Percentiles rank a stretch among this genome's conserved stretches.
These are phyloP conservation scores for Microbotryum silenes-acaulis DNA, from an alignment of 1,284 basidiomycete genomes.

Conservation along the genomic window DNA sequence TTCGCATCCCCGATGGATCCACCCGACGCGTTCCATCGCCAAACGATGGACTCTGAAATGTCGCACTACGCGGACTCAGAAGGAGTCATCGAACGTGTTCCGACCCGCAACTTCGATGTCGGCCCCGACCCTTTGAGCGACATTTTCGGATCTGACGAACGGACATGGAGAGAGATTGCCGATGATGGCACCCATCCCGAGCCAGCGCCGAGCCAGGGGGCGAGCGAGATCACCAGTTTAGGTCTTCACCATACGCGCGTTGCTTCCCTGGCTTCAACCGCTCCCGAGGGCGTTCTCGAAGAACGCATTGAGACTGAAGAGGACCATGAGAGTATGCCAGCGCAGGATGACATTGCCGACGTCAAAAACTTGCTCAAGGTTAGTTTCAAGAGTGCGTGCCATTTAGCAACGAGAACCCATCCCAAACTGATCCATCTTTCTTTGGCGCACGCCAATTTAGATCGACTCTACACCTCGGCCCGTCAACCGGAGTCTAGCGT, in stretches of 20 bases:
- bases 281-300: constrained; percentile 23
- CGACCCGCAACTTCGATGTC: neutral
- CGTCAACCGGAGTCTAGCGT: constrained; percentile 18
- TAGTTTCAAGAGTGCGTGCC: too few species aligned
- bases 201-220: neutral
- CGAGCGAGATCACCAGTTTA: constrained; percentile 1
- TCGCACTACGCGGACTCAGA: too few species aligned
- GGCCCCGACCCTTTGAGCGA: constrained; percentile 22
- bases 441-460: neutral
- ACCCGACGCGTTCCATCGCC: too few species aligned
- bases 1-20: too few species aligned
- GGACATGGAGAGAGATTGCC: constrained; percentile 27
- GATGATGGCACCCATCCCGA: constrained; percentile 4
- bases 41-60: too few species aligned
- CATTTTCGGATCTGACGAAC: constrained; percentile 31
- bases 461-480: too few species aligned
- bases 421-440: neutral
- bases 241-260: constrained; percentile 3
- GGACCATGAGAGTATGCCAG: constrained; percentile 13
- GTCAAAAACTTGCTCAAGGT: constrained; percentile 22
- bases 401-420: neutral
- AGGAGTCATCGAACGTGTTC: neutral
- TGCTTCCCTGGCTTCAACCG: constrained; percentile 8
- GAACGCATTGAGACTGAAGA: constrained; percentile 7
- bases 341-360: constrained; percentile 30